A percentile compares a stretch with the other conserved stretches of the same genome.
These are phyloP conservation scores for Pelagomonas calceolata DNA, from an alignment of 108 stramenopile species.

Conservation along the genomic window DNA sequence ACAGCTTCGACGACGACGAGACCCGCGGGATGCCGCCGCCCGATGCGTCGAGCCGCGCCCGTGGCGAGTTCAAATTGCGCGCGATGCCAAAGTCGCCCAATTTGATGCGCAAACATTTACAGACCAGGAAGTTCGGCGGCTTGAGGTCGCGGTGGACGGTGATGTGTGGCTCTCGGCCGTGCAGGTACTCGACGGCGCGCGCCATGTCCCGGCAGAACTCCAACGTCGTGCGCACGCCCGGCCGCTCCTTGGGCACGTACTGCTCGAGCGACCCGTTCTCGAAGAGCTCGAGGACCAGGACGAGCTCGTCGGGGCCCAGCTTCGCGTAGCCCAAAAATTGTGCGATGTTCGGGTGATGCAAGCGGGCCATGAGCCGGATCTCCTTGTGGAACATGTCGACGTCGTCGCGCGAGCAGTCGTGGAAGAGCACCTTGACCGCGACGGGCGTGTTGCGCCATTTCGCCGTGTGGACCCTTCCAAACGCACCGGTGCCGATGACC, in stretches of 20 bases:
- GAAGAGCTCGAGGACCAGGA: not conserved
- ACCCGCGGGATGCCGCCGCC: no score
- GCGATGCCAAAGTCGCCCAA: constrained; percentile 1
- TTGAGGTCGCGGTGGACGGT: not conserved
- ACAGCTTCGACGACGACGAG: no score
- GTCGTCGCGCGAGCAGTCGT: not conserved
- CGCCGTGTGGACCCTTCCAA: not conserved
- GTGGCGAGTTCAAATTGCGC: not conserved
- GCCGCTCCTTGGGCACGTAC: not conserved
- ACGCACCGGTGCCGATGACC: not conserved
- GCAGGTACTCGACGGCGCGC: constrained; percentile 1
- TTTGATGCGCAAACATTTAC: not conserved
- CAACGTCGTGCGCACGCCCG: not conserved
- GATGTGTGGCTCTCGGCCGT: not conserved
- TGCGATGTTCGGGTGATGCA: constrained; percentile 19
- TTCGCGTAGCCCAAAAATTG: constrained; percentile 7
- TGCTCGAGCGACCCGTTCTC: not conserved
- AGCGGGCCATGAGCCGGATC: constrained; percentile 6
- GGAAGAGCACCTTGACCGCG: not conserved
- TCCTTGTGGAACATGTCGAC: constrained; percentile 4
- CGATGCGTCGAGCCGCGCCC: no score
- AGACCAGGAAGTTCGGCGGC: not conserved
- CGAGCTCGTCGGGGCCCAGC: not conserved
- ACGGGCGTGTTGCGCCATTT: not conserved
- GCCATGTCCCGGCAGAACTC: not conserved